Base-by-base conservation (phyloP, 495 filamentous ascomycete species). In the Letharia columbiana region DNA sequence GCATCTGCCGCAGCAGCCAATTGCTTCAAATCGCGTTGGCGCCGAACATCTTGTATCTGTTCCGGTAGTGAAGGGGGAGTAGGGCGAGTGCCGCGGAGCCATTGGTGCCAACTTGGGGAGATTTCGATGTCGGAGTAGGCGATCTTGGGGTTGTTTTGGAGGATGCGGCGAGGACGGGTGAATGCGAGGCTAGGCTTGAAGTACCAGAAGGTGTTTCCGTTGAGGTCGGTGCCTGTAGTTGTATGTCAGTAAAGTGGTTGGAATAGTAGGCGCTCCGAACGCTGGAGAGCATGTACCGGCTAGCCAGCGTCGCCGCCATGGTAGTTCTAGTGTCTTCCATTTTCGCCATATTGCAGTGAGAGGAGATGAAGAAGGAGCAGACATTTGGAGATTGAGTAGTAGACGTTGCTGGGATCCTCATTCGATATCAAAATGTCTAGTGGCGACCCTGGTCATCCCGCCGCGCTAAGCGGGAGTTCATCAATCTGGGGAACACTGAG, bases 161-260 rank as follows among this genome's bases (percentile, higher is more conserved):
- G 88, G 41, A 96, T 95, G 47, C 82, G 77, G 28, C 86, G 75
- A 49, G 76, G 75, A 28, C 81, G 80, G 23, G 75, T 72, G 66
- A 91, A 72, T 68, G 83, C 81, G 11, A 87, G 69, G 8, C 79
- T 75, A 71, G 91, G 86, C 66, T 85, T 86, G 78, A 96, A 93
- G 73, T 96, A 91, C 91, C 92, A 98, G 77, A 86, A 98, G 35
- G 92, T 96, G 77, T 97, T 98, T 31, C 91, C 91, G 47, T 83
- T 70, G 41, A 97, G 86, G 76, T 98, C 94, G 67, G 83, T 79
- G 69, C 94, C 93, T 96, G 70, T 56, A 40, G 85, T 69, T 1
- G 41, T 68, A 65, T 69, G 69, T 67, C 70, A 69, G 65, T 63
- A 58, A 37, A 42, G 10, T 61, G 54, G 50, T 33, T 54, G 62